phyloP scores from a whole-genome alignment of 2,329 filamentous ascomycete species.

The Metarhizium sp. region DNA sequence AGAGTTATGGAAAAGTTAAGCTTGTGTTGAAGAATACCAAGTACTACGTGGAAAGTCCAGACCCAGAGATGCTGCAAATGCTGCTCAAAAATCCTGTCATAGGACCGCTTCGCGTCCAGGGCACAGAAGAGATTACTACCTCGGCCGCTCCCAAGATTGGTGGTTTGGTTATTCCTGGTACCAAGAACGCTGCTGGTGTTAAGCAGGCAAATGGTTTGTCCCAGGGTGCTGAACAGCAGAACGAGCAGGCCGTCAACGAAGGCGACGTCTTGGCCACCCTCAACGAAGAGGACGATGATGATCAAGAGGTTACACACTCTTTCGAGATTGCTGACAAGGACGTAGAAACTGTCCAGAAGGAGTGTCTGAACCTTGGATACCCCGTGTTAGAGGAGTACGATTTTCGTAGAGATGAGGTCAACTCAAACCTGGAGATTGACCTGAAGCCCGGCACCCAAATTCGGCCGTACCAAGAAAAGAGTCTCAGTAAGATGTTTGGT shows the following conservation, averaged over 20 bases:
- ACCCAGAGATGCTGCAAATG: conserved; percentile 75
- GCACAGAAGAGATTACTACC: conserved; percentile 62
- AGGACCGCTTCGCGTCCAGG: conserved; percentile 67
- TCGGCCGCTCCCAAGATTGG: conserved; percentile 79
- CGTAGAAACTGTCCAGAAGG: conserved; percentile 81
- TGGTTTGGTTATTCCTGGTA: conserved; percentile 85
- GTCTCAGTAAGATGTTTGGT: conserved; percentile 97
- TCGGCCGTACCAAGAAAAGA: conserved; percentile 93
- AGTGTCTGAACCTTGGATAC: conserved; percentile 76
- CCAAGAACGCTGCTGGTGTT: conserved; percentile 82
- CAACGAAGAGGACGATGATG: conserved; percentile 82
- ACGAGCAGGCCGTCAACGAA: conserved; percentile 44
- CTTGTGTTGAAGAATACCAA: conserved; percentile 90
- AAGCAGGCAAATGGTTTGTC: conserved; percentile 53
- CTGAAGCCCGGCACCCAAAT: conserved; percentile 83
- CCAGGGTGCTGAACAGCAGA: conserved; percentile 25
- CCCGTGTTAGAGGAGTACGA: conserved; percentile 96
- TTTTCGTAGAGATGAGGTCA: conserved; percentile 82
- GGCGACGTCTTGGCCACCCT: conserved; percentile 62
- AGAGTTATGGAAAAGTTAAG: conserved; percentile 92
- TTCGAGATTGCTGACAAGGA: conserved; percentile 81
- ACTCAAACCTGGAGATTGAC: conserved; percentile 89
- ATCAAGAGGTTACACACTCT: conserved; percentile 80
- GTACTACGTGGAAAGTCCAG: conserved; percentile 88
- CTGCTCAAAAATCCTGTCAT: conserved; percentile 81